Percentiles rank a stretch among this genome's conserved stretches.
phyloP scores from a whole-genome alignment of 768 basidiomycete genomes.

The Clitopilus hobsonii region DNA sequence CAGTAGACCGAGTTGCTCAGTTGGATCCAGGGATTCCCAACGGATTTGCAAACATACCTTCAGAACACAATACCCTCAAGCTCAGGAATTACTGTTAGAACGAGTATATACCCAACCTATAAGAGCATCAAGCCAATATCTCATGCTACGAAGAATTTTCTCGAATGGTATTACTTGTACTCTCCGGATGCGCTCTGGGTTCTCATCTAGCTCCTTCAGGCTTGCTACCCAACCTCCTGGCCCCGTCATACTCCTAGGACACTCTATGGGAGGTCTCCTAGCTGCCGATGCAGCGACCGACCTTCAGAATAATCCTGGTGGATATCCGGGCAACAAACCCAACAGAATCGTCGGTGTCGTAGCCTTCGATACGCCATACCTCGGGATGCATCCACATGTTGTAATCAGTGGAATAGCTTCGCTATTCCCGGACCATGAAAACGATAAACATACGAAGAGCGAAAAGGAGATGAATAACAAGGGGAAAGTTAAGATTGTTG shows the following conservation, averaged over 20 bases:
- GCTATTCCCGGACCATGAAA: conserved; percentile 36
- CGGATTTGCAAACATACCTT: conserved; percentile 43
- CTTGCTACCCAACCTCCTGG: conserved; percentile 50
- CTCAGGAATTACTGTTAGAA: conserved; percentile 34
- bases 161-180: conserved; percentile 41
- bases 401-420: conserved; percentile 53
- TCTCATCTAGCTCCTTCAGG: conserved; percentile 25
- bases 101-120: conserved; percentile 56
- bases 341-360: conserved; percentile 47
- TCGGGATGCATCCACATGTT: conserved; percentile 62
- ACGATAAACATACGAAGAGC: conserved; percentile 21
- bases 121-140: conserved; percentile 52
- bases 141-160: conserved; percentile 45
- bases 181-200: neutral
- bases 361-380: conserved; percentile 56
- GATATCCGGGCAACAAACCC: conserved; percentile 21
- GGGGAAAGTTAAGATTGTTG: conserved; percentile 37
- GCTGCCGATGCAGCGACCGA: conserved; percentile 52
- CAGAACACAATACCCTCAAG: conserved; percentile 26
- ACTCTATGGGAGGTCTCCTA: conserved; percentile 60
- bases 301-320: conserved; percentile 23
- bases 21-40: conserved; percentile 42
- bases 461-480: conserved; percentile 39
- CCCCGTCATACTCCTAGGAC: conserved; percentile 49
- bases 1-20: neutral